Conservation (phyloP, 2,329 filamentous ascomycete genomes). For the Pseudogymnoascus sp. region DNA sequence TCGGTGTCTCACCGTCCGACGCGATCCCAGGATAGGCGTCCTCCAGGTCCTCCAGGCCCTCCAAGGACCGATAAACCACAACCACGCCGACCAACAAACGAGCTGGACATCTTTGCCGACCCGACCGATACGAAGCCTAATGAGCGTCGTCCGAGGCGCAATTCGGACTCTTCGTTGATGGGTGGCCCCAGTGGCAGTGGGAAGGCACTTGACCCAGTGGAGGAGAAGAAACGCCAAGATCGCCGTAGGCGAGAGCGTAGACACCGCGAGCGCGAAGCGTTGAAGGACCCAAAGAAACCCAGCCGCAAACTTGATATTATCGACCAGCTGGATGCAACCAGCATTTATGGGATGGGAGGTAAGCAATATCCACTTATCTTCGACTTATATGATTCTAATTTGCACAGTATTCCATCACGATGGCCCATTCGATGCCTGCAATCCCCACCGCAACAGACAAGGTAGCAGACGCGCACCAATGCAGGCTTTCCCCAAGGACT, state of each 20-base stretch:
- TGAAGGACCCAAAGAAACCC: slow-evolving; percentile 25
- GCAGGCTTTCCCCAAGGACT: slow-evolving; percentile 91
- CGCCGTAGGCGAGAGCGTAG: slow-evolving; percentile 46
- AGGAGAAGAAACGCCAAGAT: slow-evolving; percentile 53
- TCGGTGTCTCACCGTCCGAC: slow-evolving; percentile 48
- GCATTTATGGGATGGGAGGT: slow-evolving; percentile 90
- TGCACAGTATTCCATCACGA: slow-evolving; percentile 90
- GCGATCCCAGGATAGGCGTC: slow-evolving; percentile 55
- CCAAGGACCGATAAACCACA: slow-evolving; percentile 21
- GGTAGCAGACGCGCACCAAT: slow-evolving; percentile 80
- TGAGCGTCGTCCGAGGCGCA: slow-evolving; percentile 56
- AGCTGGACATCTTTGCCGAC: slow-evolving; percentile 30
- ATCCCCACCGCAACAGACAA: slow-evolving; percentile 85
- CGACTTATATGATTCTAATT: slow-evolving; percentile 6
- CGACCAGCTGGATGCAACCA: slow-evolving; percentile 92
- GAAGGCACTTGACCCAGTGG: slow-evolving; percentile 49
- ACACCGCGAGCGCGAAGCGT: slow-evolving; percentile 27
- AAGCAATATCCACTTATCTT: slow-evolving; percentile 31
- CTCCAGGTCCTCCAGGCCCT: slow-evolving; percentile 35
- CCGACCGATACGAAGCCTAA: slow-evolving; percentile 33
- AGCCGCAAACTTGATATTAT: slow-evolving; percentile 68
- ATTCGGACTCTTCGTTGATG: slow-evolving; percentile 71
- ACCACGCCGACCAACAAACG: slow-evolving; percentile 16
- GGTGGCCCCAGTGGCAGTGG: slow-evolving; percentile 33
- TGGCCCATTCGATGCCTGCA: slow-evolving; percentile 92